Evolutionary conservation across 106 monocot genomes (phyloP).

Genomic region (Dendrobium officinale): DNA sequence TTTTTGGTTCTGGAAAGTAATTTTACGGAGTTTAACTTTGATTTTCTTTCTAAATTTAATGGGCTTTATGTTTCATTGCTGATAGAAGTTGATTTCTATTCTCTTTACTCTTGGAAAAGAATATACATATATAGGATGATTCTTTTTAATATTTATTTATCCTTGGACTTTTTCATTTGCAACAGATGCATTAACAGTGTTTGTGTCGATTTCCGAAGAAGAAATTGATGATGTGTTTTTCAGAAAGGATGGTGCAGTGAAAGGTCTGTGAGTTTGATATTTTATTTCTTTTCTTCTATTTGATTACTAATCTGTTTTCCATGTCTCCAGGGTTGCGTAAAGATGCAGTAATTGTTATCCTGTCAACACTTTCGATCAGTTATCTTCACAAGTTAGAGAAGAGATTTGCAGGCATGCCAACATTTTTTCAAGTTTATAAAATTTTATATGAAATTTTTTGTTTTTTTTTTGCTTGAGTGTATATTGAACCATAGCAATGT

Average conservation of each 20-base stretch:
- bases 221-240: constrained; percentile 21
- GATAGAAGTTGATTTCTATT: not conserved
- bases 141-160: not conserved
- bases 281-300: not conserved
- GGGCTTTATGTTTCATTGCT: too few relatives aligned
- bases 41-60: not conserved
- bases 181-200: constrained; percentile 44
- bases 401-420: constrained; percentile 34
- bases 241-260: constrained; percentile 20
- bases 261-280: constrained; percentile 19
- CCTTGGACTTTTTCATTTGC: constrained; percentile 5
- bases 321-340: constrained; percentile 36
- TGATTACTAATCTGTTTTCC: not conserved
- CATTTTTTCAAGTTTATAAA: not conserved
- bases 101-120: not conserved
- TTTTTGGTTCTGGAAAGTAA: not conserved
- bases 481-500: not conserved
- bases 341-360: constrained; percentile 51
- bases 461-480: not conserved
- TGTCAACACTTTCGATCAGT: constrained; percentile 38
- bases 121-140: not conserved
- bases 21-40: not conserved
- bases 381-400: constrained; percentile 43
- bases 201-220: constrained; percentile 24
- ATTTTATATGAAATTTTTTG: not conserved